These are phyloP conservation scores for Trypanosoma theileri DNA, from an alignment of 208 protist species.

Conservation along the genomic window DNA sequence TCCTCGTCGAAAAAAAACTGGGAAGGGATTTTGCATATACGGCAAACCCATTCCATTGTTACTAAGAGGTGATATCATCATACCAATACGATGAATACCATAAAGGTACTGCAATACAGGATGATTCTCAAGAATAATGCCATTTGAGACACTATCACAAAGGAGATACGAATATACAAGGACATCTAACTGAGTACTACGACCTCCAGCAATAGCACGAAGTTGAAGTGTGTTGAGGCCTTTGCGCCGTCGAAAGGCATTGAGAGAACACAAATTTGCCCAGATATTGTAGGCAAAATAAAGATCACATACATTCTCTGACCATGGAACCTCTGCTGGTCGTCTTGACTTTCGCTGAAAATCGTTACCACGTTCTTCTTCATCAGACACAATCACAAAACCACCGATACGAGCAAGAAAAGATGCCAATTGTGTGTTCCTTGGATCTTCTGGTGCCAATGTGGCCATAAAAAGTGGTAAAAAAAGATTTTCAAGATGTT, in stretches of 20 bases:
- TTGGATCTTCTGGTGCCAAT: constrained; percentile 86
- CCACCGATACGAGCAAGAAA: constrained; percentile 93
- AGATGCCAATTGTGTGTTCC: constrained; percentile 88
- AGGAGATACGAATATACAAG: constrained; percentile 87
- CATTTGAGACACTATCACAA: constrained; percentile 93
- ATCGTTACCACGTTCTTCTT: constrained; percentile 78
- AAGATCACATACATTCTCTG: constrained; percentile 90
- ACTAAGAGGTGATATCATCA: constrained; percentile 95
- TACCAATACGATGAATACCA: constrained; percentile 95
- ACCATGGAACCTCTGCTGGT: constrained; percentile 96
- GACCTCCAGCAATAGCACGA: constrained; percentile 90
- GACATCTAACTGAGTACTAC: constrained; percentile 48
- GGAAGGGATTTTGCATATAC: constrained; percentile 94
- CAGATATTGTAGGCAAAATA: constrained; percentile 97
- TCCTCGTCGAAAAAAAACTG: constrained; percentile 90
- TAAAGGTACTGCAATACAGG: constrained; percentile 98
- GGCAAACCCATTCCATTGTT: constrained; percentile 95
- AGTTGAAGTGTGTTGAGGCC: constrained; percentile 93
- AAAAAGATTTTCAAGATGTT: constrained; percentile 97
- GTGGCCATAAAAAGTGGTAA: constrained; percentile 97
- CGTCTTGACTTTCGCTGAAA: constrained; percentile 76
- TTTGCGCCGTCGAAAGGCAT: constrained; percentile 87
- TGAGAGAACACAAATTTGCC: constrained; percentile 97
- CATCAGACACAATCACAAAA: constrained; percentile 96
- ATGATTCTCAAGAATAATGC: constrained; percentile 87